Evolutionary conservation across 2,329 filamentous ascomycete genomes (phyloP).

Genomic region (Claviceps purpurea): DNA sequence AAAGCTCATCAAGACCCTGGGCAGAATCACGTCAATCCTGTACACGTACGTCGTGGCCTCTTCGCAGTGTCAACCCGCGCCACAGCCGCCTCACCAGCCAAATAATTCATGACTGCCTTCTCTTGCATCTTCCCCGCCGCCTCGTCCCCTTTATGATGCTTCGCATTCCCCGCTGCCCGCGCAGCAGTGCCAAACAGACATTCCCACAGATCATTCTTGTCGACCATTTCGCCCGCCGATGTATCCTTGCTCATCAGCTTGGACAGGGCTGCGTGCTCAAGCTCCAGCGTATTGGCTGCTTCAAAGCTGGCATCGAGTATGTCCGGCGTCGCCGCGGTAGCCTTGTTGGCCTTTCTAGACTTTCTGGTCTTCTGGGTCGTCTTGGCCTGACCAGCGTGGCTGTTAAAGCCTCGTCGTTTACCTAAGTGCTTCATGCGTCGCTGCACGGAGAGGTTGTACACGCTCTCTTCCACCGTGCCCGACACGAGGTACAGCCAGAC

Average conservation of each 20-base stretch:
- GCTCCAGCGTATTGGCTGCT: conserved; percentile 69
- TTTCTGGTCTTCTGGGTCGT: conserved; percentile 14
- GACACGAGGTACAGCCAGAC: conserved; percentile 93
- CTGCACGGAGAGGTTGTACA: conserved; percentile 74
- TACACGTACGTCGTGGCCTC: neutral
- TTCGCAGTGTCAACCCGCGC: neutral
- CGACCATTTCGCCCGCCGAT: conserved; percentile 66
- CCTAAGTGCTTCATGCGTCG: conserved; percentile 67
- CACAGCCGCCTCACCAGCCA: conserved; percentile 31
- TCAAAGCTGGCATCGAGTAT: conserved; percentile 55
- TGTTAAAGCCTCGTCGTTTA: neutral
- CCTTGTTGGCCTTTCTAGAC: conserved; percentile 13
- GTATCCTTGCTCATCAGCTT: conserved; percentile 58
- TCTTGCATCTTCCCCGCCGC: conserved; percentile 18
- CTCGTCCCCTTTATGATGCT: conserved; percentile 9
- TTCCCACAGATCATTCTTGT: conserved; percentile 69
- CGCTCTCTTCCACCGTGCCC: conserved; percentile 81
- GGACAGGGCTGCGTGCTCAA: conserved; percentile 59
- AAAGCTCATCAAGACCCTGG: neutral
- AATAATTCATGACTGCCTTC: conserved; percentile 24
- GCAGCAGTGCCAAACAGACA: conserved; percentile 63
- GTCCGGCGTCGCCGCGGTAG: conserved; percentile 21
- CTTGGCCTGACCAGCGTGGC: conserved; percentile 13
- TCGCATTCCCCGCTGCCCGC: conserved; percentile 8
- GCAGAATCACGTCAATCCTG: neutral